Evolutionary conservation across 768 basidiomycete genomes (phyloP), one percentile per base, ranked within the genome.

Genomic region (Lyophyllum shimeji): DNA sequence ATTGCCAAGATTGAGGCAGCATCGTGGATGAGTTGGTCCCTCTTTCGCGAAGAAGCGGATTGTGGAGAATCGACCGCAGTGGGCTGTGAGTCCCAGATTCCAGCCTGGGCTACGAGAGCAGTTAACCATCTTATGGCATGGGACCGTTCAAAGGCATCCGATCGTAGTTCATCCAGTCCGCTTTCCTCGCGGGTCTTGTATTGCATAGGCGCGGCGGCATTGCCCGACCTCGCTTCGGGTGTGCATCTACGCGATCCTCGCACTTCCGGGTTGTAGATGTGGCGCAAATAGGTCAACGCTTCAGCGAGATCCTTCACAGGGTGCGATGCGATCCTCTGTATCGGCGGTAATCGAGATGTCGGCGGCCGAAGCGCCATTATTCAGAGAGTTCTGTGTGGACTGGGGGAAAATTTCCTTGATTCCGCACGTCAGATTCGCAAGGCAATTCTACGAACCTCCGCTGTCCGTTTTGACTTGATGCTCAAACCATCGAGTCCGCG

Each of bases 91-190:
- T 56, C 39, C 40, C 54, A 46, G 5, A 52, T 52, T 17, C 64
- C 68, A 3, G 61, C 59, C 51, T 74, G 73, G 5, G 76, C 69
- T 25, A 93, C 71, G 47, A 94, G 76, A 2, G 80, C 73, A 3
- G 83, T 89, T 13, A 94, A 76, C 93, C 93, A 95, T 55, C 79
- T 81, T 2, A 91, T 78, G 0, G 86, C 78, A 51, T 86, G 85
- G 0, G 80, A 67, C 8, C 86, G 80, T 69, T 95, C 93, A 66
- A 88, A 93, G 1, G 74, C 52, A 64, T 94, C 90, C 0, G 71
- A 68, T 44, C 80, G 76, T 21, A 83, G 60, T 12, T 66, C 58
- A 18, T 75, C 73, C 20, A 67, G 34, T n/a, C 61, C 55, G 37
- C 24, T 34, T 25, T 2, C 12, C 13, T 37, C 49, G 52, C 20